Conservation (phyloP, 306 rosid species). For the Glycine latifolia region DNA sequence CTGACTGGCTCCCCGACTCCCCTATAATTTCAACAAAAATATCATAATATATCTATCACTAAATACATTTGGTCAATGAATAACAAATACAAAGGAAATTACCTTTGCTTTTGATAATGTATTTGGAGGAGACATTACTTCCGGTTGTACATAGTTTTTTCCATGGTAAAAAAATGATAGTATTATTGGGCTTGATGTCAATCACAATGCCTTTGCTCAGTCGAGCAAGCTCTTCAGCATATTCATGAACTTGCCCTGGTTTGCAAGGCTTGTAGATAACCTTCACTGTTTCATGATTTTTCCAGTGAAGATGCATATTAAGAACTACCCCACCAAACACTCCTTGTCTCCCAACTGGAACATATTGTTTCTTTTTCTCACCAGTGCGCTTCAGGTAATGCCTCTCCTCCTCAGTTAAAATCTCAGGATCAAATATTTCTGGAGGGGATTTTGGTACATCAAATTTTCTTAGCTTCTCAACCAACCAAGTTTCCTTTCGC, state of each 20-base stretch:
- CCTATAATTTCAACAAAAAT: neutral
- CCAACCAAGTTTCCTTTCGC: conserved; percentile 88
- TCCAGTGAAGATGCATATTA: conserved; percentile 98
- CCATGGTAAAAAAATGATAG: conserved; percentile 81
- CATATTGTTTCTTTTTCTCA: conserved; percentile 87
- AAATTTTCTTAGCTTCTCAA: conserved; percentile 83
- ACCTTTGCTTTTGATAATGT: conserved; percentile 90
- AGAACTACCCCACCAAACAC: conserved; percentile 95
- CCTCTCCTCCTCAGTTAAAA: conserved; percentile 86
- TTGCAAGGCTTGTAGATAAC: conserved; percentile 90
- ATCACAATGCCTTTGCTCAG: conserved; percentile 93
- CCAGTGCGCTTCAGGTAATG: conserved; percentile 94
- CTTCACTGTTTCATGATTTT: conserved; percentile 91
- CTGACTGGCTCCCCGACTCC: neutral
- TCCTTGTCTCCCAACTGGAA: conserved; percentile 87
- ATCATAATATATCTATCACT: neutral
- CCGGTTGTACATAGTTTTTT: conserved; percentile 87
- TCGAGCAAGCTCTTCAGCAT: conserved; percentile 83
- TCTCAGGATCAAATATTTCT: conserved; percentile 87
- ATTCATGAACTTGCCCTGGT: conserved; percentile 82
- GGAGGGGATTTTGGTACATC: conserved; percentile 65
- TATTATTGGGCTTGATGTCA: conserved; percentile 74
- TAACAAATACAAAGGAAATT: conserved; percentile 41
- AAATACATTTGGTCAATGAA: conserved; percentile 19
- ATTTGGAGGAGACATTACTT: conserved; percentile 81